Conservation (phyloP, 768 basidiomycete genomes). For the Cyclocybe aegerita region DNA sequence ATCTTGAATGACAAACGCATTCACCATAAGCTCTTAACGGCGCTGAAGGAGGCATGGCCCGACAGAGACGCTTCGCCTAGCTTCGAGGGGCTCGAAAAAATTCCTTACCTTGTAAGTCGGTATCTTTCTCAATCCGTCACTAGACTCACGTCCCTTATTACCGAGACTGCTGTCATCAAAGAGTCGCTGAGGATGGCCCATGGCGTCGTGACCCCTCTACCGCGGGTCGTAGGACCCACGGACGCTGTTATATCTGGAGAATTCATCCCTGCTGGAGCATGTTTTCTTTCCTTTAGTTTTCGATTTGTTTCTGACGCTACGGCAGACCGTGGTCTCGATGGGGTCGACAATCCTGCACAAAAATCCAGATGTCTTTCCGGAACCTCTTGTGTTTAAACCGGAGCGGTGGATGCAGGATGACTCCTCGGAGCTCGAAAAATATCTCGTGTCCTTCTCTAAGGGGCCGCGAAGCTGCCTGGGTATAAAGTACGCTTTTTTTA, state of each 20-base stretch:
- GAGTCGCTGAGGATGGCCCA: slow-evolving; percentile 43
- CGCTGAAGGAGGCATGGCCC: slow-evolving; percentile 40
- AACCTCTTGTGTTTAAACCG: slow-evolving; percentile 37
- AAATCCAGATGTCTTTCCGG: slow-evolving; percentile 38
- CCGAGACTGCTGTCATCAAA: slow-evolving; percentile 46
- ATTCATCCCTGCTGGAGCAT: slow-evolving; percentile 37
- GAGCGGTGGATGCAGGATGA: slow-evolving; percentile 41
- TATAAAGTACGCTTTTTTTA: slow-evolving; percentile 33
- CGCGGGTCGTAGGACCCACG: slow-evolving; percentile 35
- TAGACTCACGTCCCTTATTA: not conserved
- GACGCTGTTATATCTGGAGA: slow-evolving; percentile 32
- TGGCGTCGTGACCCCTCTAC: slow-evolving; percentile 36
- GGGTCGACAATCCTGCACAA: slow-evolving; percentile 37
- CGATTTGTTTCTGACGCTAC: not conserved
- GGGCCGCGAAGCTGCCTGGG: slow-evolving; percentile 46
- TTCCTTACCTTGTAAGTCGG: slow-evolving; percentile 44
- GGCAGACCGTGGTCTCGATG: slow-evolving; percentile 41
- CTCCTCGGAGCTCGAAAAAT: slow-evolving; percentile 35
- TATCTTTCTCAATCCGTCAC: not conserved
- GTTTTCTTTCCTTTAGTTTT: slow-evolving; percentile 5
- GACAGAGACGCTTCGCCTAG: slow-evolving; percentile 28
- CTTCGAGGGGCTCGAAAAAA: slow-evolving; percentile 38
- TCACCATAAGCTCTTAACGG: slow-evolving; percentile 25
- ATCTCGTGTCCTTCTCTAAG: slow-evolving; percentile 42
- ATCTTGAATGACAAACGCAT: slow-evolving; percentile 30